Conservation (phyloP, 208 protist genomes). For the Acanthamoeba royreba region DNA sequence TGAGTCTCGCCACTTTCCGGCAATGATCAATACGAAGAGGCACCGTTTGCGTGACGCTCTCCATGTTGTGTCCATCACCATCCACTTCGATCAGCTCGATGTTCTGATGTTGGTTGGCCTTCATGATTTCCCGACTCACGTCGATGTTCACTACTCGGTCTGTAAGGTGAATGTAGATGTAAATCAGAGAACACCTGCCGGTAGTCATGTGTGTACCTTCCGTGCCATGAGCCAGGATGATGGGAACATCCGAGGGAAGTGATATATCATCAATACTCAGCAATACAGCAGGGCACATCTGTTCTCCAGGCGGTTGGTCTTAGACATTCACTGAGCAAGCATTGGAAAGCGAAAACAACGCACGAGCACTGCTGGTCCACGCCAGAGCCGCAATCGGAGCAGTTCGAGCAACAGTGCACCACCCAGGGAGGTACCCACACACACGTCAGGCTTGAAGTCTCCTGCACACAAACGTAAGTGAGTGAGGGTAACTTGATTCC, state of each 20-base stretch:
- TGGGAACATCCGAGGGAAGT: background rate
- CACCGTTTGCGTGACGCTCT: background rate
- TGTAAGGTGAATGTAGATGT: background rate
- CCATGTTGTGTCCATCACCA: background rate
- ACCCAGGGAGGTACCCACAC: background rate
- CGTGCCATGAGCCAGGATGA: background rate
- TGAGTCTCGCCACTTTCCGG: no score
- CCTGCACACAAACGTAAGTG: no score
- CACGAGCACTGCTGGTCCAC: background rate
- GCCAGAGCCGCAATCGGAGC: background rate
- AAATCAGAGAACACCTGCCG: background rate
- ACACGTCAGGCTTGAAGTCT: background rate
- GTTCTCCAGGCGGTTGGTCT: background rate
- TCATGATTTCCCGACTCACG: background rate
- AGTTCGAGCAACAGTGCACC: background rate
- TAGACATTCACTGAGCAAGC: background rate
- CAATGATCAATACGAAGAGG: no score
- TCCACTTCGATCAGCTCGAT: background rate
- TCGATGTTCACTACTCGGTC: background rate
- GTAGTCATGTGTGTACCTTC: background rate
- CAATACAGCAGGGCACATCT: background rate
- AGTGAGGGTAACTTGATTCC: no score
- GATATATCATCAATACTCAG: background rate
- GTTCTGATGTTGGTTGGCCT: background rate
- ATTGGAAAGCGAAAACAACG: background rate